Evolutionary conservation across 805 yeast genomes (phyloP).

Genomic region (Starmerella roubikii): DNA sequence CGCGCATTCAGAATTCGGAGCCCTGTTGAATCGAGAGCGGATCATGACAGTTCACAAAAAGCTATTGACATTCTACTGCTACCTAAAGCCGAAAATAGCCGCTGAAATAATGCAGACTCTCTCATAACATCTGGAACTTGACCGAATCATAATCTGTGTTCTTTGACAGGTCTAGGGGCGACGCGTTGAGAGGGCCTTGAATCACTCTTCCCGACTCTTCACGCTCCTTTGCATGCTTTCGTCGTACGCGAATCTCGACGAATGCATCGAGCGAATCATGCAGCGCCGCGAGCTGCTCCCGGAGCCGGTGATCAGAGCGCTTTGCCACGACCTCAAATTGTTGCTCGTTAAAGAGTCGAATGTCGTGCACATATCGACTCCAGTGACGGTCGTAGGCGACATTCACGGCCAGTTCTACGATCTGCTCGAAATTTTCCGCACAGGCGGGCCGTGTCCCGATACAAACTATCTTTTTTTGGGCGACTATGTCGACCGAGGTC

Average conservation of each 20-base stretch:
- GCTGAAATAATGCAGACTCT: too few relatives aligned
- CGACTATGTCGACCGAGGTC: slow-evolving; percentile 92
- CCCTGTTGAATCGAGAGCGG: too few relatives aligned
- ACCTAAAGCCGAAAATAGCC: too few relatives aligned
- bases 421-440: slow-evolving; percentile 76
- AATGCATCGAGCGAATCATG: slow-evolving; percentile 54
- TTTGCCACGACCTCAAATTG: slow-evolving; percentile 73
- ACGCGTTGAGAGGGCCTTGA: too few relatives aligned
- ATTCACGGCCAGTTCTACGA: slow-evolving; percentile 97
- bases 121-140: too few relatives aligned
- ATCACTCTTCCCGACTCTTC: too few relatives aligned
- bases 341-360: slow-evolving; percentile 68
- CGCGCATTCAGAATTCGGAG: too few relatives aligned
- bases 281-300: slow-evolving; percentile 48
- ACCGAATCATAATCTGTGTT: too few relatives aligned
- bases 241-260: slow-evolving; percentile 37
- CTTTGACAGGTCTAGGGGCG: too few relatives aligned
- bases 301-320: slow-evolving; percentile 52
- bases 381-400: slow-evolving; percentile 93
- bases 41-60: too few relatives aligned
- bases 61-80: too few relatives aligned
- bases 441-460: slow-evolving; percentile 86
- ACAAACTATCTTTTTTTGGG: slow-evolving; percentile 89
- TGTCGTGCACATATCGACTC: slow-evolving; percentile 69
- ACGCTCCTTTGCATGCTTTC: too few relatives aligned